Conservation (phyloP, 306 rosid genomes). For the Cicer arietinum region DNA sequence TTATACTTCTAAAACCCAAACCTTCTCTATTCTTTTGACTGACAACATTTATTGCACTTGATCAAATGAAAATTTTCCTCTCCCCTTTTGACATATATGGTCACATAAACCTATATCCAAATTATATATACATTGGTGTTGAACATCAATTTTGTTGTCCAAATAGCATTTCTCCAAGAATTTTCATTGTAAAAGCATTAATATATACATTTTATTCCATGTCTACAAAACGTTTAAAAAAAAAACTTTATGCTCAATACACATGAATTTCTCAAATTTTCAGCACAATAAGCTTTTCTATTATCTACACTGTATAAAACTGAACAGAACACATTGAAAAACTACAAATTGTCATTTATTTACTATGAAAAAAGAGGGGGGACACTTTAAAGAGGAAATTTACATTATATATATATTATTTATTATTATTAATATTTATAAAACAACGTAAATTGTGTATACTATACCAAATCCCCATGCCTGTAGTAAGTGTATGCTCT, state of each 20-base stretch:
- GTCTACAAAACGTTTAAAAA: not conserved
- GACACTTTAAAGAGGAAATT: not conserved
- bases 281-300: conserved; percentile 17
- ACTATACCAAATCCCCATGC: conserved; percentile 3
- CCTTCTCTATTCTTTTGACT: too few relatives aligned
- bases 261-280: not conserved
- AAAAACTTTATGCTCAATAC: not conserved
- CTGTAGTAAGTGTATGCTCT: conserved; percentile 10
- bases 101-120: too few relatives aligned
- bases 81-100: too few relatives aligned
- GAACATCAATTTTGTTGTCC: too few relatives aligned
- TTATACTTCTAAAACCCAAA: too few relatives aligned
- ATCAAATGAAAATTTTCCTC: too few relatives aligned
- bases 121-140: too few relatives aligned
- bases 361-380: conserved; percentile 29
- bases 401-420: conserved; percentile 12
- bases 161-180: too few relatives aligned
- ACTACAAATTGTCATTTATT: conserved; percentile 38
- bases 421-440: not conserved
- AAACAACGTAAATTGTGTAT: conserved; percentile 30
- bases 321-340: conserved; percentile 10
- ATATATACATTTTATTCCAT: not conserved
- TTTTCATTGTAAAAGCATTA: not conserved
- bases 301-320: conserved; percentile 38
- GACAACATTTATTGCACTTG: too few relatives aligned